phyloP scores from a whole-genome alignment of 1,139 yeast genomes.

The Pichia inconspicua region DNA sequence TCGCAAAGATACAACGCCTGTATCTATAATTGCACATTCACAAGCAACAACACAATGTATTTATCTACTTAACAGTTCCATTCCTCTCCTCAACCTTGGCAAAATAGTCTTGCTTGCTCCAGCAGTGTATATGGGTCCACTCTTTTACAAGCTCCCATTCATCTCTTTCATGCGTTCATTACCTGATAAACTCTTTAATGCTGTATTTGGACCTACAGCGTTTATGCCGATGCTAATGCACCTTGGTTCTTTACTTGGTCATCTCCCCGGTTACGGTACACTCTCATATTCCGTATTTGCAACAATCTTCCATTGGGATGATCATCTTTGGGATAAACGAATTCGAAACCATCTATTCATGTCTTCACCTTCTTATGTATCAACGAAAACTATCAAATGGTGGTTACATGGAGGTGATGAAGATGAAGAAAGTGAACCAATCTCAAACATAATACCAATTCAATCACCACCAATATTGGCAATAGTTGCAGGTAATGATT shows the following conservation, averaged over 20 bases:
- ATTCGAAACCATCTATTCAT: constrained; percentile 67
- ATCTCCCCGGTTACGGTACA: constrained; percentile 46
- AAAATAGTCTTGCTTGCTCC: constrained; percentile 78
- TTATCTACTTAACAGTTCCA: constrained; percentile 36
- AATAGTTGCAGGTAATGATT: constrained; percentile 37
- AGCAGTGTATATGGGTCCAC: constrained; percentile 77
- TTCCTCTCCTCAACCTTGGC: constrained; percentile 31
- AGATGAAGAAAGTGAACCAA: no score
- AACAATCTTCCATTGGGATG: constrained; percentile 81
- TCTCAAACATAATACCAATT: no score
- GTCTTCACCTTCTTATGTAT: constrained; percentile 80
- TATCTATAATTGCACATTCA: constrained; percentile 73
- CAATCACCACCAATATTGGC: neutral
- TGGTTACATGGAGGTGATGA: constrained; percentile 41
- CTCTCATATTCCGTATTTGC: constrained; percentile 74
- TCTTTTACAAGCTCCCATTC: constrained; percentile 51
- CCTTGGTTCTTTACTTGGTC: constrained; percentile 38
- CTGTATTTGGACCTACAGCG: constrained; percentile 53
- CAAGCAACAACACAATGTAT: constrained; percentile 91
- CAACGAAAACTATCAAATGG: constrained; percentile 81
- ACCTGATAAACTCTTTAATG: constrained; percentile 32
- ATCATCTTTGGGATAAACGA: constrained; percentile 62
- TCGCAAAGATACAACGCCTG: constrained; percentile 2
- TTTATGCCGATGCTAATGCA: constrained; percentile 54
- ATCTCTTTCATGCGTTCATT: constrained; percentile 47